Conservation (phyloP, 768 basidiomycete genomes). For the Hygrophorus pudorinus region DNA sequence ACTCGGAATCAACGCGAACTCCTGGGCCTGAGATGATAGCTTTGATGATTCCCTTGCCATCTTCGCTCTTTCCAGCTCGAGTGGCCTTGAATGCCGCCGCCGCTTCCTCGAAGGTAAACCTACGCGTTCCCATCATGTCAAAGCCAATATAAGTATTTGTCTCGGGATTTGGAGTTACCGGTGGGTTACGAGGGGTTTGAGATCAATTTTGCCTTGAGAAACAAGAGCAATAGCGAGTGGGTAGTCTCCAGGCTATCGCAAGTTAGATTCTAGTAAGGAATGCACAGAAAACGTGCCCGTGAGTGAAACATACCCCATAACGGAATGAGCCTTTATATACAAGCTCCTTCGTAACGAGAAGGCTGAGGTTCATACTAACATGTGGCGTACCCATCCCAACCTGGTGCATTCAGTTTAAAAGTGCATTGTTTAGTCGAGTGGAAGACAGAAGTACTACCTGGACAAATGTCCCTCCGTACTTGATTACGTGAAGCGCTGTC, state of each 20-base stretch:
- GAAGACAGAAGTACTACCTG: constrained; percentile 40
- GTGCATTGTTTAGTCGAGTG: neutral
- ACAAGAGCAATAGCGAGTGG: constrained; percentile 78
- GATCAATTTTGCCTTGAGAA: constrained; percentile 70
- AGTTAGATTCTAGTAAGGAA: constrained; percentile 2
- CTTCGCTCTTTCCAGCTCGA: constrained; percentile 66
- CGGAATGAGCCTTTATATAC: constrained; percentile 88
- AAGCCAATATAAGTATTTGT: neutral
- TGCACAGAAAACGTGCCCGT: neutral
- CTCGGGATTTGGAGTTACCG: constrained; percentile 33
- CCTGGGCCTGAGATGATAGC: constrained; percentile 80
- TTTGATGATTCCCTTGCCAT: constrained; percentile 87
- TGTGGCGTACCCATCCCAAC: constrained; percentile 84
- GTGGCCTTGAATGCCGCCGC: constrained; percentile 76
- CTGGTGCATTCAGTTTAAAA: constrained; percentile 24
- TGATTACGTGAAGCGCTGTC: constrained; percentile 68
- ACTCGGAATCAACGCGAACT: constrained; percentile 30
- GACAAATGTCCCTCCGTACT: constrained; percentile 66
- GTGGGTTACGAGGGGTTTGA: constrained; percentile 86
- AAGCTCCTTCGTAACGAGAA: constrained; percentile 69
- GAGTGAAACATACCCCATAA: constrained; percentile 47
- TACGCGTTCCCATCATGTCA: constrained; percentile 16
- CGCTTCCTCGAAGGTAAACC: constrained; percentile 71
- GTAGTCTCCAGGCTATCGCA: constrained; percentile 68
- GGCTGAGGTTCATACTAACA: constrained; percentile 61